Conservation (phyloP, 2,329 filamentous ascomycete genomes). For the Xylariomycetidae sp. region DNA sequence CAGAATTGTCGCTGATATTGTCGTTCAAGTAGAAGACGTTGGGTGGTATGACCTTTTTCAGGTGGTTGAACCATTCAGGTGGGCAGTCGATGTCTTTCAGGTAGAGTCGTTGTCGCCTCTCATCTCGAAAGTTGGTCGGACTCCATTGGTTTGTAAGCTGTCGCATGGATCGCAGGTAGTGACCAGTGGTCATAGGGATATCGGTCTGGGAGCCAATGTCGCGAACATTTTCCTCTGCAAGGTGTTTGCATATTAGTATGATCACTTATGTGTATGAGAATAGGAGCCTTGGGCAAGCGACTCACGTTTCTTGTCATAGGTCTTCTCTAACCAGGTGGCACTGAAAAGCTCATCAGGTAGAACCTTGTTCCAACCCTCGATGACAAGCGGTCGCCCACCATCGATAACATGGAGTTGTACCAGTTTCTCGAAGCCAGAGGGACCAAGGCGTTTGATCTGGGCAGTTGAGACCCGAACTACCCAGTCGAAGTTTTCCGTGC, state of each 20-base stretch:
- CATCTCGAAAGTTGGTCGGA: constrained; percentile 68
- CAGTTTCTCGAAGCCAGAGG: constrained; percentile 78
- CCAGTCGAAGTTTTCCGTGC: constrained; percentile 79
- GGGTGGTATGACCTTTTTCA: constrained; percentile 72
- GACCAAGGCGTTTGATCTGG: constrained; percentile 70
- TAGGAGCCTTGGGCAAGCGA: constrained; percentile 1
- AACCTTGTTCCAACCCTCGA: constrained; percentile 77
- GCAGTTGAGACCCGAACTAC: constrained; percentile 72
- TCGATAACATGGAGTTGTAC: constrained; percentile 77
- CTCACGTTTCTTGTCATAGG: constrained; percentile 73
- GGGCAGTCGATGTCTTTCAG: constrained; percentile 97
- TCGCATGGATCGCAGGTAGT: constrained; percentile 85
- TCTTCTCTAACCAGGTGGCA: constrained; percentile 70
- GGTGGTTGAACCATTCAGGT: constrained; percentile 72
- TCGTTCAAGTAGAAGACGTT: constrained; percentile 89
- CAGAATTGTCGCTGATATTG: constrained; percentile 42
- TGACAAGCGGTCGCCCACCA: constrained; percentile 80
- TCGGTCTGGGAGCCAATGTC: constrained; percentile 69
- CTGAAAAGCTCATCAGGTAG: constrained; percentile 76
- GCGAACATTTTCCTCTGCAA: constrained; percentile 71
- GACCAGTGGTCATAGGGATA: constrained; percentile 78
- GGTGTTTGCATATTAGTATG: constrained; percentile 15
- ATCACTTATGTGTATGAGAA: too few species aligned
- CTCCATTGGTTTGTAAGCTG: constrained; percentile 79
- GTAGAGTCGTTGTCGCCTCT: constrained; percentile 79